These are phyloP conservation scores for Aspergillus nidulans DNA, from an alignment of 495 filamentous ascomycete genomes.

Conservation along the genomic window DNA sequence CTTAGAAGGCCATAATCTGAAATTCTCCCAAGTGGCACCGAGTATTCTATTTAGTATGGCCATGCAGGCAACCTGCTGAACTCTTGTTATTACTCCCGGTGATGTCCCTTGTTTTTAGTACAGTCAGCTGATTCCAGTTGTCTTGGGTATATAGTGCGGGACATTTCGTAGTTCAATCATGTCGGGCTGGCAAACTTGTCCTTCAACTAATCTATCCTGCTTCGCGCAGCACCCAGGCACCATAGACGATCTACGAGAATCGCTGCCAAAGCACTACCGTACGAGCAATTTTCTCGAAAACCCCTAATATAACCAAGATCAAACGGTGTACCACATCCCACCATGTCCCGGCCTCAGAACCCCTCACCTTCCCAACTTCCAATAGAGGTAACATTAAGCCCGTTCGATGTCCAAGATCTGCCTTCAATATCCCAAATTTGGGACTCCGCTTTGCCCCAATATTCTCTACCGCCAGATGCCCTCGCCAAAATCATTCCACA, in stretches of 20 bases:
- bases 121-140: background rate
- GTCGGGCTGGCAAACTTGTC: too few relatives aligned
- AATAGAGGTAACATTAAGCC: constrained; percentile 17
- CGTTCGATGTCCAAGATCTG: constrained; percentile 27
- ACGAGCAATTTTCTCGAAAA: too few relatives aligned
- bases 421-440: constrained; percentile 30
- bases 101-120: too few relatives aligned
- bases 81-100: too few relatives aligned
- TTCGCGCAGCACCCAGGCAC: too few relatives aligned
- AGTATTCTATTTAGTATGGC: too few relatives aligned
- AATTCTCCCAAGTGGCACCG: too few relatives aligned
- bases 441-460: constrained; percentile 40
- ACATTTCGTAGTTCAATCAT: background rate
- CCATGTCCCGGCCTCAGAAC: background rate
- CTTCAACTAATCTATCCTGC: too few relatives aligned
- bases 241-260: too few relatives aligned
- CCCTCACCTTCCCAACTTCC: constrained; percentile 8
- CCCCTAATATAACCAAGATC: too few relatives aligned
- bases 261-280: too few relatives aligned
- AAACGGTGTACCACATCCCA: background rate
- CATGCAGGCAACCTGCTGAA: too few relatives aligned
- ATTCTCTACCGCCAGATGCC: constrained; percentile 25
- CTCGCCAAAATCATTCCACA: constrained; percentile 27
- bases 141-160: background rate
- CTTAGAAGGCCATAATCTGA: background rate